A percentile compares a stretch with the other conserved stretches of the same genome.
Conservation (phyloP, 345 rosid genomes). For the Nephelium lappaceum region DNA sequence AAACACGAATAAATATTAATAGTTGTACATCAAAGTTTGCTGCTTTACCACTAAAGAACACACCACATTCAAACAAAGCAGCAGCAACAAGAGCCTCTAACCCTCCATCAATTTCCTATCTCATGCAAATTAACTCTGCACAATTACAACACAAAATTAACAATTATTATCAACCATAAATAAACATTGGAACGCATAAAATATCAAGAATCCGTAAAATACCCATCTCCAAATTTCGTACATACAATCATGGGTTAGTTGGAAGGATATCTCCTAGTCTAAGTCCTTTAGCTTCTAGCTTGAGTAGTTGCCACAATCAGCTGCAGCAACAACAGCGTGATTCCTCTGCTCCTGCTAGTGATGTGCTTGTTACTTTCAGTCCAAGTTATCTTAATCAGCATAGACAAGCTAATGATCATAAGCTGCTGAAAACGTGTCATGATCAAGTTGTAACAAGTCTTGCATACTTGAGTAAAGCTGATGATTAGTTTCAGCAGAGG, state of each 20-base stretch:
- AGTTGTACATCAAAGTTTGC: background rate
- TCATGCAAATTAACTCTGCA: conserved; percentile 1
- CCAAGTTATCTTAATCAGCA: too few species aligned
- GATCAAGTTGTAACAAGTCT: too few species aligned
- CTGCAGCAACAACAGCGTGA: too few species aligned
- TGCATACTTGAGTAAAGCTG: too few species aligned
- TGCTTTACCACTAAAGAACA: conserved; percentile 42
- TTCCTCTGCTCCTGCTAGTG: too few species aligned
- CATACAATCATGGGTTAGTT: background rate
- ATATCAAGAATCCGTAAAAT: background rate
- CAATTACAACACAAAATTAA: background rate
- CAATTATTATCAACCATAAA: background rate
- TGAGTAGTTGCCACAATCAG: too few species aligned
- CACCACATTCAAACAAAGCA: conserved; percentile 36
- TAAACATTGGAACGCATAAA: background rate
- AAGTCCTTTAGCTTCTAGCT: too few species aligned
- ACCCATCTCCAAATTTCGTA: background rate
- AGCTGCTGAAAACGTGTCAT: too few species aligned
- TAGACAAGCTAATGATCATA: too few species aligned
- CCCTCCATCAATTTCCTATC: conserved; percentile 31
- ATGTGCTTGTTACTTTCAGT: too few species aligned
- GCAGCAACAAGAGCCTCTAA: conserved; percentile 29
- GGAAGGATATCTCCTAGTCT: too few species aligned
- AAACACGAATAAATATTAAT: background rate
- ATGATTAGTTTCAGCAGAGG: too few species aligned